phyloP scores from a whole-genome alignment of 164 flowering plant genomes.

The Kalanchoe fedtschenkoi region DNA sequence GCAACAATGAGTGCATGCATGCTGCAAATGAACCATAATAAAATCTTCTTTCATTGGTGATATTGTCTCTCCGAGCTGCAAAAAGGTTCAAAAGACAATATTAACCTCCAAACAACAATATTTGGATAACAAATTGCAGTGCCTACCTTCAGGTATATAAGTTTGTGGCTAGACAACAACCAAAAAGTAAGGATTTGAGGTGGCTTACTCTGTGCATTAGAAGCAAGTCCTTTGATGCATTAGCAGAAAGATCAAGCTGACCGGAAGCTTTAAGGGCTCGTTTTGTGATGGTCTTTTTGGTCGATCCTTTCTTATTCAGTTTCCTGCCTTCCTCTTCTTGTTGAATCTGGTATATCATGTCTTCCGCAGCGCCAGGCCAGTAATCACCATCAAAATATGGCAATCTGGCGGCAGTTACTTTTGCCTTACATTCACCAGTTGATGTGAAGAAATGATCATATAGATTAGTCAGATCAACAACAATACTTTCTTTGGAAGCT shows the following conservation, averaged over 20 bases:
- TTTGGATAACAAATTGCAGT: background rate
- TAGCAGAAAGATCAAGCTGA: slow-evolving; percentile 78
- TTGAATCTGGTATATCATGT: slow-evolving; percentile 69
- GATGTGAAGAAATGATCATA: slow-evolving; percentile 85
- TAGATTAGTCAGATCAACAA: slow-evolving; percentile 80
- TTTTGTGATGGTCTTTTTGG: slow-evolving; percentile 76
- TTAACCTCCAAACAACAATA: background rate
- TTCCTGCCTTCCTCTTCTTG: slow-evolving; percentile 94
- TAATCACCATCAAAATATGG: slow-evolving; percentile 99
- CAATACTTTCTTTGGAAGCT: slow-evolving; percentile 76
- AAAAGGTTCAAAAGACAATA: slow-evolving; percentile 5
- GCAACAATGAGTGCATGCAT: slow-evolving; percentile 84
- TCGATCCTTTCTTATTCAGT: slow-evolving; percentile 70
- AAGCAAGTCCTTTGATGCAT: slow-evolving; percentile 80
- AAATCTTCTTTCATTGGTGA: slow-evolving; percentile 97
- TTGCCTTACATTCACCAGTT: slow-evolving; percentile 81
- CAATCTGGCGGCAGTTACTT: slow-evolving; percentile 90
- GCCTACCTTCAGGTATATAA: background rate
- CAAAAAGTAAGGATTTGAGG: background rate
- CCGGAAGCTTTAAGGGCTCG: slow-evolving; percentile 95
- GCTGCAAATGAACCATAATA: slow-evolving; percentile 98
- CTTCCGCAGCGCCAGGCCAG: slow-evolving; percentile 99
- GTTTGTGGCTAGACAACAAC: background rate
- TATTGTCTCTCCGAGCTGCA: slow-evolving; percentile 93
- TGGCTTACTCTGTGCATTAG: slow-evolving; percentile 76